These are phyloP conservation scores for Aspergillus ochraceus DNA, from an alignment of 2,329 filamentous ascomycete species.

Conservation along the genomic window DNA sequence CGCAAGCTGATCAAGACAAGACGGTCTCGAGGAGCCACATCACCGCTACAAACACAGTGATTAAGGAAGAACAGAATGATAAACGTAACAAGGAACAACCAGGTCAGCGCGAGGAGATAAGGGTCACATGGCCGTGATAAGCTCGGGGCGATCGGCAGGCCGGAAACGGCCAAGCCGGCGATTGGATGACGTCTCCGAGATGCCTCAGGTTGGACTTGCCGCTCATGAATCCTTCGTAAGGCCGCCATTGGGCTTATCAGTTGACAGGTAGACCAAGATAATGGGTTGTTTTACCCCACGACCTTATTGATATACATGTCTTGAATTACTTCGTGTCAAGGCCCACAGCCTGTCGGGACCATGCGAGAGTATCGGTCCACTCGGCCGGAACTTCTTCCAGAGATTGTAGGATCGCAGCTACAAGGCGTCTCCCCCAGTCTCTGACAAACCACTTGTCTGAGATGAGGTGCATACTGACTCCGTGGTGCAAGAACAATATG, in stretches of 20 bases:
- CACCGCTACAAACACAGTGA: background rate
- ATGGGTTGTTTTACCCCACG: background rate
- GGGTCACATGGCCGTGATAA: background rate
- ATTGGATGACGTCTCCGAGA: background rate
- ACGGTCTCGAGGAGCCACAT: background rate
- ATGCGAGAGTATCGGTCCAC: conserved; percentile 29
- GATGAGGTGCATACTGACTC: conserved; percentile 32
- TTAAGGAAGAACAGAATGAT: background rate
- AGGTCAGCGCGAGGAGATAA: background rate
- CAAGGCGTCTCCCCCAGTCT: conserved; percentile 32
- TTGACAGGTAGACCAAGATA: background rate
- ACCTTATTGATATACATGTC: background rate
- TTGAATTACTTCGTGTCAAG: conserved; percentile 11
- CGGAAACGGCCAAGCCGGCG: background rate
- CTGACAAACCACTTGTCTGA: conserved; percentile 35
- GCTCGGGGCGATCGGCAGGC: background rate
- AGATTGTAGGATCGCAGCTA: conserved; percentile 27
- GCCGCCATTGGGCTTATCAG: no score
- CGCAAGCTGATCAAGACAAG: background rate
- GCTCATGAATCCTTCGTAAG: no score
- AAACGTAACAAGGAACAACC: background rate
- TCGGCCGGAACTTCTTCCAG: conserved; percentile 26
- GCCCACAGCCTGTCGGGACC: conserved; percentile 26
- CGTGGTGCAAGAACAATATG: conserved; percentile 32
- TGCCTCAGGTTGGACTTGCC: background rate